Base-by-base conservation (phyloP, 2,329 filamentous ascomycete species). In the Nigrospora oryzae region DNA sequence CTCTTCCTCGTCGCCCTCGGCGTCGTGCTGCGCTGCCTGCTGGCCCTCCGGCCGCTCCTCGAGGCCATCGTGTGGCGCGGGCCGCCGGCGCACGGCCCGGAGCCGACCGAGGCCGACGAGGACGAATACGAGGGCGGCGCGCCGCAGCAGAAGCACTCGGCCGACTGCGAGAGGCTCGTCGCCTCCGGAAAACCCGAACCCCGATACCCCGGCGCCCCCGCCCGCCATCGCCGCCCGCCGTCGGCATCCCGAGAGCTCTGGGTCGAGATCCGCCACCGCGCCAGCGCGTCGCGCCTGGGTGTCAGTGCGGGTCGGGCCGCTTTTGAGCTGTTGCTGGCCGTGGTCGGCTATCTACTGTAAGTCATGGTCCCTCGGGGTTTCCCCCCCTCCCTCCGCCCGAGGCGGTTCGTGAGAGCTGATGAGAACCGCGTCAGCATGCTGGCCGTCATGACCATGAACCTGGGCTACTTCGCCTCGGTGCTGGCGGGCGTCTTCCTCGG, bases 381-480 rank as follows among this genome's bases (percentile, higher is more conserved):
- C 15, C 46, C 34, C 28, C 35, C 36, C 36, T 3, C 14, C 15
- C 3, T 17, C n/a, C 15, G 14, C 2, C 11, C 12, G 5, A 23
- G 12, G 31, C 3, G 7, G 8, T 4, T 4, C 31, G 16, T 19
- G 6, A 46, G 14, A 32, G 33, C 17, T 17, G 15, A 19, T 23
- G 23, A 10, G 8, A 28, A 28, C 23, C 23, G 23, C 5, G 23
- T 32, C 52, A 85, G 81, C 40, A 85, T 85, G 81, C 63, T 85
- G 60, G 81, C 79, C 16, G 79, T 83, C 46, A 85, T 85, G 81
- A 83, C 81, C 2, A 71, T 80, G 60, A 84, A 85, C 50, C 71
- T 84, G 23, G 81, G 81, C 4, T 84, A 84, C 57, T 84, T 84
- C 57, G 63, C 81, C 38, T 82, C 79, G 0, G 70, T 83, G 10